Evolutionary conservation across 1,284 basidiomycete species (phyloP), one percentile per base, ranked within the genome.

Genomic region (Ceratobasidium papillatum): DNA sequence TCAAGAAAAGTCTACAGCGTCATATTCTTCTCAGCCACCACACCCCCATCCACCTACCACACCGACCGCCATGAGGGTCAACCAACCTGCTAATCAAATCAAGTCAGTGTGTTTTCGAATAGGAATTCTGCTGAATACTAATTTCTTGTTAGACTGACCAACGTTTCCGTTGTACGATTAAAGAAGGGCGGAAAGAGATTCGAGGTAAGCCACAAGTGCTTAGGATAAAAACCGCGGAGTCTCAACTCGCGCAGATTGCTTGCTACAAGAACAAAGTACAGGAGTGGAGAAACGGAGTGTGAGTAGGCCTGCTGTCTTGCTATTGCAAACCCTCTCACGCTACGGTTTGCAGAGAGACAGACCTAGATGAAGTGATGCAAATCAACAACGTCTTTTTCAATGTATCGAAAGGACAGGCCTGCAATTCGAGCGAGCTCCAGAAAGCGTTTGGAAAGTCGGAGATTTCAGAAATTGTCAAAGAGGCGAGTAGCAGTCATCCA

Each of bases 181-280:
- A 98, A 96, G 85, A 98, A 98, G 82, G 95, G 92, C 58, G 98
- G 98, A 36, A 99, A 99, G 84, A 90, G 98, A 66, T 99, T 98
- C 82, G 98, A 99, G 87, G 94, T 94, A 77, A 65, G 84, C 78
- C 34, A 22, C 25, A 22, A 22, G 3, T 25, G 32, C 41, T 43
- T 68, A n/a, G 54, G 49, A n/a, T 22, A 14, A 34, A 17, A 12
- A 8, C n/a, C n/a, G 25, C 8, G 19, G 45, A 45, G 9, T 34
- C 43, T 43, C 43, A 14, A 52, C 14, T 27, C 30, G 59, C 12
- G 75, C 76, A 96, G 94, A 94, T 99, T 79, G 97, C 97, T 61
- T 99, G 96, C 83, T 99, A 99, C 86, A 98, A 99, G 87, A 99
- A 99, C 85, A 99, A 99, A 84, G 97, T 99, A 25, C 93, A 96